Conservation (phyloP, 345 rosid genomes). For the Gossypium bickii region DNA sequence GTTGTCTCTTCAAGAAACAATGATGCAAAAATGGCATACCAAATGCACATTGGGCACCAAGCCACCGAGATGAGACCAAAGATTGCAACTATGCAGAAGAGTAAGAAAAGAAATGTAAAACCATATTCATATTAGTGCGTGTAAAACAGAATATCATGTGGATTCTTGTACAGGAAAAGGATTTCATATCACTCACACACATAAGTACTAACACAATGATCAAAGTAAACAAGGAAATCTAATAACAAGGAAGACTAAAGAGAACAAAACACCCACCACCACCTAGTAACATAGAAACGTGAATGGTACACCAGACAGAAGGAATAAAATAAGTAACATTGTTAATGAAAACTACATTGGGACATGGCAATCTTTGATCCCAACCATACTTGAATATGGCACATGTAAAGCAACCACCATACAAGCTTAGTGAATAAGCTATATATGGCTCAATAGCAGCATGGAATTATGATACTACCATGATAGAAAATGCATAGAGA, state of each 20-base stretch:
- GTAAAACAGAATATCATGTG: background rate
- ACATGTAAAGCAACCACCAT: background rate
- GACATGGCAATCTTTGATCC: background rate
- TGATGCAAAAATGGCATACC: slow-evolving; percentile 16
- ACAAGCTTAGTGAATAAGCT: slow-evolving; percentile 9
- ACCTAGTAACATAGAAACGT: background rate
- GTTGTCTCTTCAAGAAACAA: slow-evolving; percentile 13
- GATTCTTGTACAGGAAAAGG: background rate
- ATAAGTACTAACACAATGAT: slow-evolving; percentile 2
- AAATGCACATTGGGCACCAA: slow-evolving; percentile 7
- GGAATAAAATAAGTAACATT: background rate
- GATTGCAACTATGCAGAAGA: background rate
- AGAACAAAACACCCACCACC: background rate
- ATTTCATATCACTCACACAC: background rate
- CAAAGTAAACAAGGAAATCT: background rate
- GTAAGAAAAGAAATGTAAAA: background rate
- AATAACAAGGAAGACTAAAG: background rate
- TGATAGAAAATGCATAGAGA: background rate
- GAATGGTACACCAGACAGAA: background rate
- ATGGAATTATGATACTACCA: slow-evolving; percentile 6
- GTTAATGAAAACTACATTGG: background rate
- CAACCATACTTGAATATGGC: slow-evolving; percentile 1
- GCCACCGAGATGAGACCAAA: background rate
- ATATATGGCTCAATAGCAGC: background rate
- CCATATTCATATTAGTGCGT: background rate